A percentile compares a stretch with the other conserved stretches of the same genome.
These are phyloP conservation scores for Saccharomyces jurei DNA, from an alignment of 805 yeast species.

Conservation along the genomic window DNA sequence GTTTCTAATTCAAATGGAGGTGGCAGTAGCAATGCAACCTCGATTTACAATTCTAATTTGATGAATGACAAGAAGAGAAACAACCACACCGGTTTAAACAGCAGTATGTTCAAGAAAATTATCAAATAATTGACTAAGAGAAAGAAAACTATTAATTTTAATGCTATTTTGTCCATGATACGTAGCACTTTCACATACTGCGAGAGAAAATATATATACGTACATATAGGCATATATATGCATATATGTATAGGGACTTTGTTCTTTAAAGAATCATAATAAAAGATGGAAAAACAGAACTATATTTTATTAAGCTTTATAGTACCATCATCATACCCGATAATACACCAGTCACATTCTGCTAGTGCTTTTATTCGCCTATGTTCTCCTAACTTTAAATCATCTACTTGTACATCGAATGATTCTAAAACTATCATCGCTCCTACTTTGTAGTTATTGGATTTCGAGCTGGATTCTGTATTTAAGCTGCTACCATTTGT, in stretches of 20 bases:
- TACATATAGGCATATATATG: not conserved
- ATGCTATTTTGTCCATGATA: not conserved
- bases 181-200: not conserved
- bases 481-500: constrained; percentile 4
- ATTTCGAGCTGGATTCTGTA: constrained; percentile 1
- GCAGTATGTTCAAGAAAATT: constrained; percentile 4
- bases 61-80: not conserved
- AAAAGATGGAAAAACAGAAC: not conserved
- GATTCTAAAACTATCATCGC: constrained; percentile 1
- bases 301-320: constrained; percentile 13
- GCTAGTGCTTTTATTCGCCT: not conserved
- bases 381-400: not conserved
- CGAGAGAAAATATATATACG: not conserved
- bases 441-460: constrained; percentile 1
- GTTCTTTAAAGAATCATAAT: not conserved
- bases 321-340: constrained; percentile 29
- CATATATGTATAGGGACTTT: not conserved
- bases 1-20: not conserved
- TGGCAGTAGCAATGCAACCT: not conserved
- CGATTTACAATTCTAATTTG: not conserved
- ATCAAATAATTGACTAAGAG: constrained; percentile 2
- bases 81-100: not conserved
- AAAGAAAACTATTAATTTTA: not conserved
- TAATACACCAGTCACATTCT: constrained; percentile 19
- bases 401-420: not conserved